These are phyloP conservation scores for Penicillium antarcticum DNA, from an alignment of 495 filamentous ascomycete species.

Conservation along the genomic window DNA sequence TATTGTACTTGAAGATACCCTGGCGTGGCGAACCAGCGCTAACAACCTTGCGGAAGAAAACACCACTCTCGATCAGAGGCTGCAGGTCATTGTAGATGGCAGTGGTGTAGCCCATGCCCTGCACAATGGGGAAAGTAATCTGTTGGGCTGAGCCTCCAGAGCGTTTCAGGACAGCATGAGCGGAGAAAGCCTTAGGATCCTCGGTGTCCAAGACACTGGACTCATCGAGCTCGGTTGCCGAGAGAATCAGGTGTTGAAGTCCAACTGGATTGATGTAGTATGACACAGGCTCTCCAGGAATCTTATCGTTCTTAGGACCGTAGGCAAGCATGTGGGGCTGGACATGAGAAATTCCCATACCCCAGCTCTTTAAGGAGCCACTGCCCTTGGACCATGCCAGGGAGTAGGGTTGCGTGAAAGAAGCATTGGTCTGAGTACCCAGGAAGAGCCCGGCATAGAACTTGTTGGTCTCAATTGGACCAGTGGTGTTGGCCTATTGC, in stretches of 20 bases:
- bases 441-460: slow-evolving; percentile 92
- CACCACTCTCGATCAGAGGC: slow-evolving; percentile 69
- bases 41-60: slow-evolving; percentile 69
- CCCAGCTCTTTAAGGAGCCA: slow-evolving; percentile 67
- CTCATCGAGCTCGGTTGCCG: slow-evolving; percentile 65
- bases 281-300: slow-evolving; percentile 55
- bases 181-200: slow-evolving; percentile 64
- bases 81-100: slow-evolving; percentile 67
- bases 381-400: slow-evolving; percentile 71
- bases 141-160: slow-evolving; percentile 47
- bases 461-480: slow-evolving; percentile 77
- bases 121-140: slow-evolving; percentile 78
- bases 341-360: slow-evolving; percentile 70
- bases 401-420: slow-evolving; percentile 86
- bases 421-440: slow-evolving; percentile 63
- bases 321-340: slow-evolving; percentile 62
- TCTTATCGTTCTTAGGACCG: slow-evolving; percentile 45
- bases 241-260: slow-evolving; percentile 75
- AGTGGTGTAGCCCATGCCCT: slow-evolving; percentile 88
- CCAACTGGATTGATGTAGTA: slow-evolving; percentile 84
- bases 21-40: slow-evolving; percentile 50
- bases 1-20: slow-evolving; percentile 75
- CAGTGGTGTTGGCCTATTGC: slow-evolving; percentile 33
- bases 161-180: slow-evolving; percentile 62
- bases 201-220: slow-evolving; percentile 62